These are phyloP conservation scores for Cryptosporidium sp. DNA, from an alignment of 169 alveolate species.

Conservation along the genomic window DNA sequence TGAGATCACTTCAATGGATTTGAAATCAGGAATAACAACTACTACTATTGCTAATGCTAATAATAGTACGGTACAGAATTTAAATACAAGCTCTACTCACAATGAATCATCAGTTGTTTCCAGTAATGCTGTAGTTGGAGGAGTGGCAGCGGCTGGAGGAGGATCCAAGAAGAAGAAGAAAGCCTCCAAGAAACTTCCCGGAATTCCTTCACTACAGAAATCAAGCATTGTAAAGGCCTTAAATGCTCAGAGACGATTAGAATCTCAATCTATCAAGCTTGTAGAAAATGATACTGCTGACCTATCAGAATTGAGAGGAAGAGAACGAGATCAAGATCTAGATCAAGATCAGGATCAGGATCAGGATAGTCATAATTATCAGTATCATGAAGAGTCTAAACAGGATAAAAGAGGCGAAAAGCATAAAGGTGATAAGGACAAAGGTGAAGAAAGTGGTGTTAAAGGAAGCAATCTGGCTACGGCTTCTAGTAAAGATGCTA, in stretches of 20 bases:
- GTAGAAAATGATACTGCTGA: background rate
- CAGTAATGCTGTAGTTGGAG: background rate
- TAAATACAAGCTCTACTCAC: constrained; percentile 11
- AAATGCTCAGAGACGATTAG: constrained; percentile 64
- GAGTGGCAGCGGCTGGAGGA: background rate
- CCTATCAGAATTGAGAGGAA: background rate
- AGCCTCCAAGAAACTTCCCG: constrained; percentile 56
- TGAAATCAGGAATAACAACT: background rate
- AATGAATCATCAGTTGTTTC: background rate
- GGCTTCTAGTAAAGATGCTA: background rate
- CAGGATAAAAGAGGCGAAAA: background rate
- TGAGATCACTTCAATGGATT: background rate
- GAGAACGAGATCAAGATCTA: background rate
- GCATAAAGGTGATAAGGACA: background rate
- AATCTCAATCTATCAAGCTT: constrained; percentile 10
- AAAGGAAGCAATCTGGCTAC: background rate
- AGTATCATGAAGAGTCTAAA: background rate
- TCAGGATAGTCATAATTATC: background rate
- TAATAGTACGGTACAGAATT: background rate
- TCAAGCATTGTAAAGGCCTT: constrained; percentile 66
- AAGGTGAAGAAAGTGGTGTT: background rate
- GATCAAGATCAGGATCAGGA: background rate
- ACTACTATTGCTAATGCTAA: too few relatives aligned
- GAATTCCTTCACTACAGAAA: constrained; percentile 55
- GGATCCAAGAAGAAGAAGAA: constrained; percentile 44